Evolutionary conservation across 345 rosid species (phyloP), one percentile per base, ranked within the genome.

Genomic region (Eucalyptus decipiens): DNA sequence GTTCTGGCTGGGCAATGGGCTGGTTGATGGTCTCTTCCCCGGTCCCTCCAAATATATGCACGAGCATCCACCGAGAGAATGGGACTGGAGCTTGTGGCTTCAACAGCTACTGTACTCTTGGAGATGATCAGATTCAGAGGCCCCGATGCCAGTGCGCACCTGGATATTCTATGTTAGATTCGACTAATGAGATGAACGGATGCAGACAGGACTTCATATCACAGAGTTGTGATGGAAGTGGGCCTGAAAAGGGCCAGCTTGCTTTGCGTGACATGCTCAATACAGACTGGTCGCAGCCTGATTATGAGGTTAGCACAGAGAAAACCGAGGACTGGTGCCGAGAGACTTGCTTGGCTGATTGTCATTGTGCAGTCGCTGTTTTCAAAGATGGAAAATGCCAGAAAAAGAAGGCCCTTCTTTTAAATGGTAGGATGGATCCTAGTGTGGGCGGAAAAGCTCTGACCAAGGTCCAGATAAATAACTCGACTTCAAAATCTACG

Each of bases 31-130:
- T 62, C 54, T 51, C 87, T 11, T 76, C 69, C 42, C 15, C 56
- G n/a, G 47, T 76, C 86, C 95, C 96, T 2, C 32, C 88, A 86
- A 89, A 96, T 88, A 91, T 94, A 5, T 95, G 96, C 91, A 3
- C 4, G 34, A 30, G 26, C 1, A 69, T 92, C 23, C 8, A 0
- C 1, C 86, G 8, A 88, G 26, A 21, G 1, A 21, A 42, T 4
- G 94, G 95, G 12, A 43, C 88, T 32, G 93, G 92, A 69, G 93
- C 94, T 17, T 96, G 97, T 83, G 98, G 97, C n/a, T 93, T 47
- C 92, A 95, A 95, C 87, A 94, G 91, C 89, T 92, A 88, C n/a
- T 95, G 97, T 87, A 47, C 4, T 17, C 21, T 91, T 47, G 93
- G 89, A 85, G 87, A 56, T 8, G 90, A 93, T n/a, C n/a, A n/a